These are phyloP conservation scores for Aspergillus alliaceus DNA, from an alignment of 2,329 filamentous ascomycete species.

Conservation along the genomic window DNA sequence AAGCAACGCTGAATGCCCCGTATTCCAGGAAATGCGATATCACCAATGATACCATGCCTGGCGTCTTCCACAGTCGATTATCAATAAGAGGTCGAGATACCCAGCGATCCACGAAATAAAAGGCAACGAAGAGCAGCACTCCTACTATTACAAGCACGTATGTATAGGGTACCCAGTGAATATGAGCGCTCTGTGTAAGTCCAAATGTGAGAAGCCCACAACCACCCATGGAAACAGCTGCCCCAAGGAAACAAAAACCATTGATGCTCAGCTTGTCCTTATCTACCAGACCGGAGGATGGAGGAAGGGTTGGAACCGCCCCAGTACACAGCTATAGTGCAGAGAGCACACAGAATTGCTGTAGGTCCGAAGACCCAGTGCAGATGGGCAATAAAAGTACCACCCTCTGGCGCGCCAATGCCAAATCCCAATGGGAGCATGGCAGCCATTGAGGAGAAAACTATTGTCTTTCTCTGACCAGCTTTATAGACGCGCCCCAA, in stretches of 20 bases:
- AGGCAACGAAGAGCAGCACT: constrained; percentile 42
- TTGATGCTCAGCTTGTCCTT: neutral
- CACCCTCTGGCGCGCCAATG: constrained; percentile 43
- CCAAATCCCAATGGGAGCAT: constrained; percentile 45
- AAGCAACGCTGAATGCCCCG: constrained; percentile 41
- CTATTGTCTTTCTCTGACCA: constrained; percentile 34
- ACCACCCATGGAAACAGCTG: neutral
- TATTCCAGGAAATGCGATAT: constrained; percentile 43
- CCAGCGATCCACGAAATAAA: constrained; percentile 48
- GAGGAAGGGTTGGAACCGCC: neutral
- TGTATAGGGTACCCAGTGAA: constrained; percentile 50
- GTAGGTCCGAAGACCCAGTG: constrained; percentile 44
- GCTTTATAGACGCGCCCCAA: constrained; percentile 44
- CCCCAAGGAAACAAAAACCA: neutral
- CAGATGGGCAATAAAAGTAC: constrained; percentile 35
- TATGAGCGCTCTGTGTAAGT: constrained; percentile 52
- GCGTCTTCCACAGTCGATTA: constrained; percentile 40
- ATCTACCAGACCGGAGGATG: neutral
- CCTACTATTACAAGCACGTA: constrained; percentile 49
- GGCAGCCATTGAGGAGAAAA: constrained; percentile 40
- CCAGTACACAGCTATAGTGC: neutral
- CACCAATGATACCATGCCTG: constrained; percentile 38
- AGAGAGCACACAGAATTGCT: constrained; percentile 36
- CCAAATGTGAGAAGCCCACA: constrained; percentile 51
- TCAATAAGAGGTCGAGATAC: constrained; percentile 46